These are phyloP conservation scores for Ophiostoma ulmi DNA, from an alignment of 2,329 filamentous ascomycete genomes.

Conservation along the genomic window DNA sequence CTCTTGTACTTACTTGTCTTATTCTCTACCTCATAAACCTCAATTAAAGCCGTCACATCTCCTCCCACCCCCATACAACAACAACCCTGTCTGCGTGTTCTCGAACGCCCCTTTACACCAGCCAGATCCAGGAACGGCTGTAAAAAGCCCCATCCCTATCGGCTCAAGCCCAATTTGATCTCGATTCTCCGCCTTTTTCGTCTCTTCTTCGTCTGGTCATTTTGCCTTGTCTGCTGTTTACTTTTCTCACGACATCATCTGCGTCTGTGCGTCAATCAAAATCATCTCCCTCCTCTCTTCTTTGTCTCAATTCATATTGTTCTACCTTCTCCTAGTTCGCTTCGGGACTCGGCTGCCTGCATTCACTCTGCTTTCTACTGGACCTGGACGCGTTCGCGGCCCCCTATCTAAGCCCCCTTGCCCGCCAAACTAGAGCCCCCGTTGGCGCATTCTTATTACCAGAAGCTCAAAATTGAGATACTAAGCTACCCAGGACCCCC, in stretches of 20 bases:
- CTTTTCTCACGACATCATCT: background rate
- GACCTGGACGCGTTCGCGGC: background rate
- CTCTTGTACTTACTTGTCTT: too few relatives aligned
- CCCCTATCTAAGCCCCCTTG: constrained; percentile 17
- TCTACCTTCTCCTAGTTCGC: background rate
- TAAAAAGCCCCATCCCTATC: background rate
- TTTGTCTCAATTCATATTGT: constrained; percentile 2
- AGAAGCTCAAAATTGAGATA: background rate
- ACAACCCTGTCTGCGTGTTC: background rate
- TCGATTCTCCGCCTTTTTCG: constrained; percentile 1
- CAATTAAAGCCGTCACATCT: background rate
- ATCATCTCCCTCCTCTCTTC: background rate
- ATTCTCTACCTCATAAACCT: background rate
- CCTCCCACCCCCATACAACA: background rate
- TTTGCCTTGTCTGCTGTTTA: background rate
- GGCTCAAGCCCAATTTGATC: background rate
- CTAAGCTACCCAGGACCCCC: background rate
- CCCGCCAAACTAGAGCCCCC: constrained; percentile 5
- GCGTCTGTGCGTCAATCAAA: background rate
- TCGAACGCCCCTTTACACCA: constrained; percentile 4
- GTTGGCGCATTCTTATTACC: background rate
- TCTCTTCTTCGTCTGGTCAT: background rate
- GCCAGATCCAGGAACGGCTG: constrained; percentile 2
- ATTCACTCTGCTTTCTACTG: background rate
- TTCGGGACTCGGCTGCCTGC: background rate